Evolutionary conservation across 2,329 filamentous ascomycete genomes (phyloP).

Genomic region (Lecanicillium sp.): DNA sequence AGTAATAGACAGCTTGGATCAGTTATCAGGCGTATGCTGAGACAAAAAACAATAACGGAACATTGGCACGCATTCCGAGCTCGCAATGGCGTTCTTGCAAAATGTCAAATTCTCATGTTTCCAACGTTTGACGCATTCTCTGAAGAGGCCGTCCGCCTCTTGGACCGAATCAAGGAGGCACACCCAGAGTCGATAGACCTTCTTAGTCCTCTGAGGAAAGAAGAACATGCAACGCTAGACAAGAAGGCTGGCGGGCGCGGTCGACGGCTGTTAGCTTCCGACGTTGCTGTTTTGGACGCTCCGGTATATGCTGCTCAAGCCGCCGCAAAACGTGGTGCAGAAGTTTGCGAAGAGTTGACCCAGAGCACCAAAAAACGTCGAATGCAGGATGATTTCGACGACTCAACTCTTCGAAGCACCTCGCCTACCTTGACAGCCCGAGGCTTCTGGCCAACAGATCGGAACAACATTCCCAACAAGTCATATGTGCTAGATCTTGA

Average conservation of each 20-base stretch:
- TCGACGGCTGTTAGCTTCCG: constrained; percentile 29
- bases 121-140: constrained; percentile 32
- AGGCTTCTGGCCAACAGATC: too few relatives aligned
- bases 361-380: too few relatives aligned
- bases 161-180: constrained; percentile 38
- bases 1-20: too few relatives aligned
- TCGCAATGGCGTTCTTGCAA: constrained; percentile 31
- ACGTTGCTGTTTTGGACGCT: constrained; percentile 40
- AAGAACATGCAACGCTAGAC: background rate
- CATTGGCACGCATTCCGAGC: constrained; percentile 36
- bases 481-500: too few relatives aligned
- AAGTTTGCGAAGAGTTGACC: constrained; percentile 11
- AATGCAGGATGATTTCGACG: too few relatives aligned
- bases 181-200: constrained; percentile 26
- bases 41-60: constrained; percentile 25
- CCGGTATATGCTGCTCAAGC: constrained; percentile 39
- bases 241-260: constrained; percentile 10
- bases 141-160: constrained; percentile 30
- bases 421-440: too few relatives aligned
- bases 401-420: too few relatives aligned
- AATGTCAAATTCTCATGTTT: constrained; percentile 36
- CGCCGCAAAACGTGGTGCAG: constrained; percentile 22
- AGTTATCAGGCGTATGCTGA: constrained; percentile 30
- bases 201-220: constrained; percentile 13
- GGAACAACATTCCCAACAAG: too few relatives aligned